Base-by-base conservation (phyloP, 2,329 filamentous ascomycete species). In the Neoscytalidium dimidiatum region DNA sequence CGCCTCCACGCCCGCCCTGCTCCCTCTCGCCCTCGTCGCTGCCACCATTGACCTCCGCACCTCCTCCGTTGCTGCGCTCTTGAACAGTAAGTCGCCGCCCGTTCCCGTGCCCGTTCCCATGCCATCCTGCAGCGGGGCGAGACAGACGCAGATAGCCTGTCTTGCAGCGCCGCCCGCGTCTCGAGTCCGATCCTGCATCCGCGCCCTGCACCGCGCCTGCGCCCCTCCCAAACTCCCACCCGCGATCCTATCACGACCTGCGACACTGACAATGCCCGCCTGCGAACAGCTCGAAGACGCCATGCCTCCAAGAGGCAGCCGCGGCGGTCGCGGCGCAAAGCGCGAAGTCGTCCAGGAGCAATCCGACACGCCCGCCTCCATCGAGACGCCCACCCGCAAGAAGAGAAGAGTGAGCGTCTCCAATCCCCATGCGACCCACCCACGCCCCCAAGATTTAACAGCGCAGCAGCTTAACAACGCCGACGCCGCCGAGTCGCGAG, bases 341-440 rank as follows among this genome's bases (percentile, higher is more conserved):
- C 53, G 63, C 17, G 63, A 65, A 35, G 41, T 58, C 29, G 58
- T 60, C 41, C 66, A 66, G 51, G 64, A 68, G 29, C 64, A 61
- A 26, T 78, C 76, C 29, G 81, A 83, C 68, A 81, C 80, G 21
- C 80, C 80, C 65, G 81, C 83, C 67, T 77, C 79, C 29, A 80
- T 82, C 70, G 75, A 79, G 68, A 83, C 81, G 26, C 81, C 81
- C 56, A 79, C 80, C 57, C 77, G 81, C 63, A 81, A 81, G 67
- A 79, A 80, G 64, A 78, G 80, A 73, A 79, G 81, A 72, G 70
- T 80, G 76, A 71, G 79, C 61, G 26, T 17, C n/a, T 11, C 26
- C 21, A 19, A 26, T 14, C n/a, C 9, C 14, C 46, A 21, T 21
- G 23, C 28, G 35, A 35, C 28, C 26, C 48, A 13, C 26, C 8